A percentile compares a stretch with the other conserved stretches of the same genome.
Evolutionary conservation across 495 filamentous ascomycete species (phyloP).

Genomic region (Penicillium angulare): DNA sequence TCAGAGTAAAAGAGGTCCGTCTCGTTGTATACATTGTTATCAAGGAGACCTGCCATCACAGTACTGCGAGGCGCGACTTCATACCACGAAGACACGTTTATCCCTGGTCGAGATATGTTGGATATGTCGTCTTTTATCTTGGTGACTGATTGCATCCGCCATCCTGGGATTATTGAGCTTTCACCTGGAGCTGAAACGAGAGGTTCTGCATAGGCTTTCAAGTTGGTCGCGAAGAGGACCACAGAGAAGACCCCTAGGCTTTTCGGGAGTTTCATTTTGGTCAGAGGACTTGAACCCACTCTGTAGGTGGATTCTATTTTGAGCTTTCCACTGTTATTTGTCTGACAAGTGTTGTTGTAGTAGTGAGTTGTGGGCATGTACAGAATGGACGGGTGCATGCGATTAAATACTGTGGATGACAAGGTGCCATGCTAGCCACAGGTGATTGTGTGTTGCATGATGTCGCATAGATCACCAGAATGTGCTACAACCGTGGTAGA

Average conservation of each 20-base stretch:
- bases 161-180: slow-evolving; percentile 47
- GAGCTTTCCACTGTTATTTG: no score
- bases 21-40: slow-evolving; percentile 54
- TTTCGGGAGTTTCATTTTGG: slow-evolving; percentile 2
- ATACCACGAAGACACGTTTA: slow-evolving; percentile 54
- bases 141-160: slow-evolving; percentile 55
- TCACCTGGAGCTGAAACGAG: slow-evolving; percentile 27
- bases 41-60: slow-evolving; percentile 57
- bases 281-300: no score
- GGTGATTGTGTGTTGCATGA: no score
- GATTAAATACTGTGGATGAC: no score
- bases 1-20: slow-evolving; percentile 57
- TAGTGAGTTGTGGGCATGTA: no score
- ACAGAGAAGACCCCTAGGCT: not conserved
- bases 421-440: no score
- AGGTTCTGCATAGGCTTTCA: not conserved
- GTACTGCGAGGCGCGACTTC: slow-evolving; percentile 51
- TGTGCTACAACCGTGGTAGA: not conserved
- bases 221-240: slow-evolving; percentile 1
- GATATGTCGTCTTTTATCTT: slow-evolving; percentile 32
- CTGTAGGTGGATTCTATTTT: no score
- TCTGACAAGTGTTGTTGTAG: no score
- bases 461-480: not conserved
- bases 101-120: slow-evolving; percentile 42
- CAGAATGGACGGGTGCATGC: no score